Evolutionary conservation across 2,329 filamentous ascomycete species (phyloP), one percentile per base, ranked within the genome.

Genomic region (Xylariomycetidae sp.): DNA sequence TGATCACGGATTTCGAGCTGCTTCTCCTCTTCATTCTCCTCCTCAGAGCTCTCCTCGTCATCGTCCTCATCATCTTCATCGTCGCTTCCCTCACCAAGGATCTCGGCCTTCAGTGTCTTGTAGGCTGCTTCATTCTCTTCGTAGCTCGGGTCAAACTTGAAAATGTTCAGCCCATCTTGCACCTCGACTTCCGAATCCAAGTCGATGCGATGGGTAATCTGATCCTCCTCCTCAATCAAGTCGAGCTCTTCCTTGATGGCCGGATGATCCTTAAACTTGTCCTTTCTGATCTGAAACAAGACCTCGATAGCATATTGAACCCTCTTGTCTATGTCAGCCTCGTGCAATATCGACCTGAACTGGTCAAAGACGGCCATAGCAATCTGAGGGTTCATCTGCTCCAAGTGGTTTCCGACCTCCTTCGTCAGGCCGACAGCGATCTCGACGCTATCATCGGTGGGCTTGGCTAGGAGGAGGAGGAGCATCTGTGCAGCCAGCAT

Each of bases 261-360:
- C 13, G 83, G 88, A 51, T 97, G 88, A 52, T 97, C 88, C 67
- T 95, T 95, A 70, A 94, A 98, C 51, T 85, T 85, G 63, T 97
- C 90, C 63, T 96, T 95, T 44, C 92, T 79, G 36, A 96, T 84
- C 64, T 98, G 89, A 59, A 98, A 98, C 27, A 98, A 66, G 5
- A 97, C 92, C 60, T 98, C 92, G 37, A 98, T 90, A 86, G 95
- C 95, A 63, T 97, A 98, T 64, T 98, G 92, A n/a, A 90, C 89
- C 45, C 92, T 77, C 70, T 95, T 96, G 57, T 97, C 90, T 58
- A 98, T 95, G 54, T 92, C 89, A 27, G 88, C 88, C 61, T 98
- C 92, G 65, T 98, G 90, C 7, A 98, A 69, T 44, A 97, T 96
- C 50, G 84, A 90, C 49, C 92, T 73, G 68, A 98, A 94, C 59